These are phyloP conservation scores for Hippophae rhamnoides DNA, from an alignment of 306 rosid genomes.

Conservation along the genomic window DNA sequence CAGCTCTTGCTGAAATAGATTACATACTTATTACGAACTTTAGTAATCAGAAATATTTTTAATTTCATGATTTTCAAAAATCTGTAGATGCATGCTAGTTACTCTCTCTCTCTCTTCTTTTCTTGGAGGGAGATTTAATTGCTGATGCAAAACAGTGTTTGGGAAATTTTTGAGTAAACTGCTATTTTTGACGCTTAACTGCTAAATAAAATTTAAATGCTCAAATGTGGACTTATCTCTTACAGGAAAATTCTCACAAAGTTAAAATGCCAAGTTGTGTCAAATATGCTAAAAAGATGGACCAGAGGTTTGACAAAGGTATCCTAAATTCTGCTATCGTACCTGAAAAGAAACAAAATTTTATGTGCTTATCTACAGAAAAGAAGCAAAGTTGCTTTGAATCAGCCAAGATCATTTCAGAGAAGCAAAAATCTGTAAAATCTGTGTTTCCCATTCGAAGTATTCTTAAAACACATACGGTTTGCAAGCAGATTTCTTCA, in stretches of 20 bases:
- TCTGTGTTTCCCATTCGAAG: constrained; percentile 36
- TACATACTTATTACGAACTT: background rate
- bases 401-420: too few species aligned
- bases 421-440: constrained; percentile 24
- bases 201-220: background rate
- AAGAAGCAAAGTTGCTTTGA: constrained; percentile 2
- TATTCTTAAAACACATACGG: constrained; percentile 42
- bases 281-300: constrained; percentile 34
- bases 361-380: constrained; percentile 29
- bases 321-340: constrained; percentile 29
- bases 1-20: too few species aligned
- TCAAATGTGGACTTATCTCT: constrained; percentile 19
- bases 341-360: constrained; percentile 34
- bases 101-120: background rate
- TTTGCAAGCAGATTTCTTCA: constrained; percentile 36
- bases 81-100: background rate
- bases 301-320: constrained; percentile 14
- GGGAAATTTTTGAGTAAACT: background rate
- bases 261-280: constrained; percentile 30
- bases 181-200: background rate
- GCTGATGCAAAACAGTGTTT: background rate
- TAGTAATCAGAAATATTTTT: background rate
- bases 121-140: background rate
- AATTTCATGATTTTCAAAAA: background rate
- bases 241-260: constrained; percentile 44